Percentiles rank a stretch among this genome's conserved stretches.
phyloP scores from a whole-genome alignment of 1,284 basidiomycete genomes.

The Peniophora sp. region DNA sequence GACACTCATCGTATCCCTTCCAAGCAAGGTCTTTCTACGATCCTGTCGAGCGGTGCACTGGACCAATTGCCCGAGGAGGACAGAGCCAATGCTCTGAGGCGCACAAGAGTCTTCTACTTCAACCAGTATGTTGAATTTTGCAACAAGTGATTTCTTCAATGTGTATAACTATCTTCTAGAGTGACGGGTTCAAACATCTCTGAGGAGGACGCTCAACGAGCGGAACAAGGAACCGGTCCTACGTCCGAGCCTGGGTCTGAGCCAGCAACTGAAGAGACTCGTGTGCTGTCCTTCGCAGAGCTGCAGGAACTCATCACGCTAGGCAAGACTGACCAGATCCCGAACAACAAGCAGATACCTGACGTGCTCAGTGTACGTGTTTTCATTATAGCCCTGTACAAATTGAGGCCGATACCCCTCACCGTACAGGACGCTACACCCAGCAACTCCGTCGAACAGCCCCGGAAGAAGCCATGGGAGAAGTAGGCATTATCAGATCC shows the following conservation, averaged over 20 bases:
- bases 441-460: constrained; percentile 40
- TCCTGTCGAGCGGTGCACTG: constrained; percentile 35
- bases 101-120: constrained; percentile 64
- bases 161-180: constrained; percentile 8
- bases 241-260: not conserved
- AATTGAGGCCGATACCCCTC: no score
- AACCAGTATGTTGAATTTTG: constrained; percentile 40
- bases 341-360: constrained; percentile 67
- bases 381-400: no score
- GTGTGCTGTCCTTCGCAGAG: constrained; percentile 53
- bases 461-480: constrained; percentile 62
- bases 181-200: constrained; percentile 14
- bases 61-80: constrained; percentile 31
- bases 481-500: not conserved
- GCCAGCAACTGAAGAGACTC: constrained; percentile 22
- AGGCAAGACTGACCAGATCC: constrained; percentile 63
- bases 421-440: constrained; percentile 37
- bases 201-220: constrained; percentile 15
- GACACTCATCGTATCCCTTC: not conserved
- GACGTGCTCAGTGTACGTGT: constrained; percentile 54
- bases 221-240: constrained; percentile 6
- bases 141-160: constrained; percentile 1
- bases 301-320: constrained; percentile 62
- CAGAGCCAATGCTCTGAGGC: constrained; percentile 38
- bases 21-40: constrained; percentile 59